Evolutionary conservation across 169 alveolate species (phyloP).

Genomic region (Plasmodium reichenowi): DNA sequence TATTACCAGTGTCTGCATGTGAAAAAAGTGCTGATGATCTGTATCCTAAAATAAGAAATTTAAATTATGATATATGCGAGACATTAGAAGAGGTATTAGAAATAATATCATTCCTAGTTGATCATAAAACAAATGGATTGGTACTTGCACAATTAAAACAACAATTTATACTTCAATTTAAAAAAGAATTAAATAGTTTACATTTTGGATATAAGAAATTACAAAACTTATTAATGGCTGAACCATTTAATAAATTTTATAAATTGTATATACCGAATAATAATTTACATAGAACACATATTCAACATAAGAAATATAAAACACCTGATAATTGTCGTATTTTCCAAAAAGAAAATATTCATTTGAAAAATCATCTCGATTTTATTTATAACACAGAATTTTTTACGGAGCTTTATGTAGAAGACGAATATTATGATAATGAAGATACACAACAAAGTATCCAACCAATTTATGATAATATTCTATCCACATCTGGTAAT

Average conservation of each 20-base stretch:
- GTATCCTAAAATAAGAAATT: constrained; percentile 81
- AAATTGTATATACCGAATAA: constrained; percentile 83
- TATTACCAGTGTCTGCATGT: constrained; percentile 86
- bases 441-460: not conserved
- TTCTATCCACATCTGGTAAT: not conserved
- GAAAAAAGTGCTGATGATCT: constrained; percentile 87
- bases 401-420: not conserved
- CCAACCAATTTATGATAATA: not conserved
- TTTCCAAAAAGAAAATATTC: constrained; percentile 78
- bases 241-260: constrained; percentile 77
- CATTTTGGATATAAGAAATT: constrained; percentile 83
- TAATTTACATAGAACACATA: constrained; percentile 85
- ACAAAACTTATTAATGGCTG: constrained; percentile 83
- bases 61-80: constrained; percentile 80
- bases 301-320: constrained; percentile 81
- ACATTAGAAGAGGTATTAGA: constrained; percentile 81
- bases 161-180: constrained; percentile 84
- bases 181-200: constrained; percentile 83
- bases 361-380: constrained; percentile 3
- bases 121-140: constrained; percentile 81
- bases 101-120: constrained; percentile 84
- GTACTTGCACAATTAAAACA: constrained; percentile 87
- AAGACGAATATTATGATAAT: not conserved
- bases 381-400: constrained; percentile 26
- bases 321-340: constrained; percentile 82